Conservation (phyloP, 345 rosid species). For the Corchorus olitorius region DNA sequence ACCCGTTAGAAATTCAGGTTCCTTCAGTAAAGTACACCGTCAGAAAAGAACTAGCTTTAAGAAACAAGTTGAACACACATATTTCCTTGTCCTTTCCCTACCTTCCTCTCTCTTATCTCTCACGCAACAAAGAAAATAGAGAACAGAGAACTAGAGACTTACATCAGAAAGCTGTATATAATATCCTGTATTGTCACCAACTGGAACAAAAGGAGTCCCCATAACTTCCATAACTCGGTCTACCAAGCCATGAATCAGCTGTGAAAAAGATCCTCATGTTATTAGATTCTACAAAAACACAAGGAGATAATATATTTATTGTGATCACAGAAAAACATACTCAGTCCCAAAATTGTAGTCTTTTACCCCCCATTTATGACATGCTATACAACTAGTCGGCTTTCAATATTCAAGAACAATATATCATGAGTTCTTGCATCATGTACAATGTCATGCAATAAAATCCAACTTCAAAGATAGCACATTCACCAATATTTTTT, state of each 20-base stretch:
- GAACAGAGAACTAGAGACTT: constrained; percentile 30
- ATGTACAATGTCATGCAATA: neutral
- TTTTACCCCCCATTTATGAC: neutral
- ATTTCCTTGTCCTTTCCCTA: too few species aligned
- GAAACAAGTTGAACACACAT: neutral
- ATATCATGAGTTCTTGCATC: neutral
- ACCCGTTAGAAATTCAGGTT: constrained; percentile 75
- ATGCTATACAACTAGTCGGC: neutral
- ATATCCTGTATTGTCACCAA: constrained; percentile 60
- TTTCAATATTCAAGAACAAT: neutral
- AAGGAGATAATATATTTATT: neutral
- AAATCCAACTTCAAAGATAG: neutral
- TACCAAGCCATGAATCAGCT: constrained; percentile 86
- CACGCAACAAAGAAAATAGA: constrained; percentile 14
- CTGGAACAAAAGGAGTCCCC: constrained; percentile 64
- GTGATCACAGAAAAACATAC: neutral
- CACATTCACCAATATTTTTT: neutral
- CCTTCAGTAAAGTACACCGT: constrained; percentile 41
- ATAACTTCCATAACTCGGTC: constrained; percentile 92
- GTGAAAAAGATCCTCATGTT: constrained; percentile 20
- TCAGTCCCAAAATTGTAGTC: neutral
- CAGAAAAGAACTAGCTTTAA: neutral
- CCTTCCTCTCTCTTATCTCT: neutral
- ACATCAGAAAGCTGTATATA: constrained; percentile 63
- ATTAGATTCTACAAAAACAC: neutral